A percentile compares a stretch with the other conserved stretches of the same genome.
Conservation (phyloP, 441 rosid species). For the Erysimum pusillum region DNA sequence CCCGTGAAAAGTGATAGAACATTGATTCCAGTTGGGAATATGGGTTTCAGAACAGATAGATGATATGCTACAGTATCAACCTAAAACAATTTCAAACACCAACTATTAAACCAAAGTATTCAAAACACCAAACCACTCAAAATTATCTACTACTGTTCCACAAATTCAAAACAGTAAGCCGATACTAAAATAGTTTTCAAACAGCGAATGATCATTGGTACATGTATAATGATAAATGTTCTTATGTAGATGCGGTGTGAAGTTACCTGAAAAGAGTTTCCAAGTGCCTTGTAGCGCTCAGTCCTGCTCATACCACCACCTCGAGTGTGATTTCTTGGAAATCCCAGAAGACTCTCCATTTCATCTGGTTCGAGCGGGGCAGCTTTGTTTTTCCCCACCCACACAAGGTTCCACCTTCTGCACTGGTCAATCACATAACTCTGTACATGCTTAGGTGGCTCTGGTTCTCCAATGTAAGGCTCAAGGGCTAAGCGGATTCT, state of each 20-base stretch:
- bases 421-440: conserved; percentile 68
- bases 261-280: conserved; percentile 88
- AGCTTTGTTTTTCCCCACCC: conserved; percentile 89
- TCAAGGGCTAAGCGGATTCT: conserved; percentile 74
- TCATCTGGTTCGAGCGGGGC: conserved; percentile 95
- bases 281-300: conserved; percentile 81
- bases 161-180: conserved; percentile 2
- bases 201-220: background rate
- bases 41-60: conserved; percentile 67
- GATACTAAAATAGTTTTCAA: conserved; percentile 5
- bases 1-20: conserved; percentile 91
- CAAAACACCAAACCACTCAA: background rate
- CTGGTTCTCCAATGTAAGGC: conserved; percentile 59
- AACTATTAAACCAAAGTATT: background rate
- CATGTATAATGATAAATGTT: too few relatives aligned
- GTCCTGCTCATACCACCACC: conserved; percentile 90
- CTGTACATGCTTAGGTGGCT: conserved; percentile 61
- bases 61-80: conserved; percentile 96
- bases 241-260: background rate
- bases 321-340: conserved; percentile 89
- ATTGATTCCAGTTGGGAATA: conserved; percentile 78
- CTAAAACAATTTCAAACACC: conserved; percentile 49
- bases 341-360: conserved; percentile 86
- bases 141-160: background rate
- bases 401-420: conserved; percentile 87